These are phyloP conservation scores for Penicillium decumbens DNA, from an alignment of 2,329 filamentous ascomycete species.

Conservation along the genomic window DNA sequence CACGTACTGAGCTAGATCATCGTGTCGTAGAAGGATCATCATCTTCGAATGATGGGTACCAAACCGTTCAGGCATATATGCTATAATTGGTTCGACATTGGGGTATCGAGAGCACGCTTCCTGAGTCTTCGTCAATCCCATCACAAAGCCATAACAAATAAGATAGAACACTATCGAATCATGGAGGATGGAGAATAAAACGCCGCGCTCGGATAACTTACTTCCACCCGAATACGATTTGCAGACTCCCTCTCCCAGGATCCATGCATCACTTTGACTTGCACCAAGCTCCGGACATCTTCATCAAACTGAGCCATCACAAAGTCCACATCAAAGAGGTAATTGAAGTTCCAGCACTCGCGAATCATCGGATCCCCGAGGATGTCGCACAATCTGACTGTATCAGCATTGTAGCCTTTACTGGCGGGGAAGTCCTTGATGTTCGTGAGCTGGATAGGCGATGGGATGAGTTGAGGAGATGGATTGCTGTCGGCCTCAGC, in stretches of 20 bases:
- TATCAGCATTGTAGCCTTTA: constrained; percentile 57
- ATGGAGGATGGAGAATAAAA: neutral
- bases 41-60: constrained; percentile 86
- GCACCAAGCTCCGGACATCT: constrained; percentile 51
- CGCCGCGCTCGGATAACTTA: constrained; percentile 28
- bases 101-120: constrained; percentile 56
- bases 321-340: constrained; percentile 55
- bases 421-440: constrained; percentile 59
- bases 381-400: constrained; percentile 62
- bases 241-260: constrained; percentile 65
- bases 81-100: constrained; percentile 67
- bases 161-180: no score
- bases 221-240: constrained; percentile 55
- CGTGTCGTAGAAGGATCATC: constrained; percentile 74
- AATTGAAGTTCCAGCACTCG: constrained; percentile 57
- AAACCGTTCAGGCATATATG: constrained; percentile 77
- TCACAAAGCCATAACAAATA: no score
- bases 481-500: neutral
- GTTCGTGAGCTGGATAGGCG: constrained; percentile 67
- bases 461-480: constrained; percentile 31
- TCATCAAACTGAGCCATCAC: constrained; percentile 56
- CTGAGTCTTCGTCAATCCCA: constrained; percentile 39
- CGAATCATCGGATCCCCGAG: constrained; percentile 69
- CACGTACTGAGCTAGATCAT: constrained; percentile 63
- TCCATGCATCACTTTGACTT: constrained; percentile 59